Percentiles rank a stretch among this genome's conserved stretches.
phyloP scores from a whole-genome alignment of 495 filamentous ascomycete species.

The Monascus purpureus region DNA sequence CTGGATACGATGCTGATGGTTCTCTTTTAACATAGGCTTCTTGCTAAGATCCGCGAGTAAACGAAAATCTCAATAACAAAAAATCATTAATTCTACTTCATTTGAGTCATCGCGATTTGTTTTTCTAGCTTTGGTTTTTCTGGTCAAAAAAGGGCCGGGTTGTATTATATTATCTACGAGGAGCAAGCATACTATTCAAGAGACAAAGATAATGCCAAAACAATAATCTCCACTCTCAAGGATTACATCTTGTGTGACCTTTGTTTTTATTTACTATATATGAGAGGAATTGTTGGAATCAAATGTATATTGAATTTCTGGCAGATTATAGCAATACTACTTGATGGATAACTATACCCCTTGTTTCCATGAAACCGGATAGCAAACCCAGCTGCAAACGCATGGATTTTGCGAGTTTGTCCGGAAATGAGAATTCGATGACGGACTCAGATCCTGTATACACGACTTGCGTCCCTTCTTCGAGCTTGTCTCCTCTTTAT shows the following conservation, averaged over 20 bases:
- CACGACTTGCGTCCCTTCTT: neutral
- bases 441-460: conserved; percentile 7
- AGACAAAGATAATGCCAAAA: too few species aligned
- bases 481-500: neutral
- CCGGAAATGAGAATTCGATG: too few species aligned
- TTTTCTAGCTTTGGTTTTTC: conserved; percentile 9
- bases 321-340: too few species aligned
- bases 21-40: conserved; percentile 35
- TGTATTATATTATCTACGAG: too few species aligned
- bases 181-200: too few species aligned
- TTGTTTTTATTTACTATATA: too few species aligned
- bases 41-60: conserved; percentile 86
- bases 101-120: neutral
- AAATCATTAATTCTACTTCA: neutral
- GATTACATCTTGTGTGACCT: too few species aligned
- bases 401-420: too few species aligned
- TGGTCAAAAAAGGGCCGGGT: too few species aligned
- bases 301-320: too few species aligned
- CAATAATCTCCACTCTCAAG: too few species aligned
- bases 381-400: conserved; percentile 10
- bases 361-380: conserved; percentile 17
- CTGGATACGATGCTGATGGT: conserved; percentile 11
- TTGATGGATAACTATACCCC: conserved; percentile 4
- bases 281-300: too few species aligned
- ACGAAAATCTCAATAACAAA: conserved; percentile 7